Evolutionary conservation across 495 filamentous ascomycete species (phyloP).

Genomic region (Hapsidospora chrysogenum): DNA sequence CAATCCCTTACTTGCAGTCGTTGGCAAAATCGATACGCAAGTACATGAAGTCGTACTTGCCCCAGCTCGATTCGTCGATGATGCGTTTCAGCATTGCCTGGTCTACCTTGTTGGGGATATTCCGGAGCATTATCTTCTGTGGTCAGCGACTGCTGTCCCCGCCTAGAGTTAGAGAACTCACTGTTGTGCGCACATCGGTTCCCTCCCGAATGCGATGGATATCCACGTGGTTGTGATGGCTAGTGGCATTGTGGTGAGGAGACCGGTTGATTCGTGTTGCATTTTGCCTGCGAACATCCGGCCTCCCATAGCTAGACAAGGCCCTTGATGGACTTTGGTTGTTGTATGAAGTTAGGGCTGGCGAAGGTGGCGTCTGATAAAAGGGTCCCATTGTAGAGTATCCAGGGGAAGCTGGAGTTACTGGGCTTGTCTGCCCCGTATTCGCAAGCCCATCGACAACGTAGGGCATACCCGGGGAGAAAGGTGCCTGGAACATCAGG

Average conservation of each 20-base stretch:
- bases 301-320: slow-evolving; percentile 11
- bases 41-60: slow-evolving; percentile 89
- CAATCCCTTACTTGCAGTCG: slow-evolving; percentile 61
- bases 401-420: background rate
- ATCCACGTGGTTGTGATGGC: slow-evolving; percentile 52
- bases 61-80: slow-evolving; percentile 59
- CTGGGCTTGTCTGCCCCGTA: slow-evolving; percentile 9
- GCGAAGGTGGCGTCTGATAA: slow-evolving; percentile 2
- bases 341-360: slow-evolving; percentile 2
- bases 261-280: slow-evolving; percentile 20
- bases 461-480: slow-evolving; percentile 5
- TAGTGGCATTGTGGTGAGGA: slow-evolving; percentile 21
- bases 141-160: background rate
- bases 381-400: background rate
- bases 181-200: slow-evolving; percentile 57
- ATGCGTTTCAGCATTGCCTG: slow-evolving; percentile 65
- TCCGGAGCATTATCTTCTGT: slow-evolving; percentile 93
- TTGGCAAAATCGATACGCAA: slow-evolving; percentile 84
- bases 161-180: too few relatives aligned
- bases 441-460: slow-evolving; percentile 20
- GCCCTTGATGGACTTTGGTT: slow-evolving; percentile 14
- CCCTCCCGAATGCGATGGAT: slow-evolving; percentile 46
- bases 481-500: slow-evolving; percentile 1
- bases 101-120: slow-evolving; percentile 84
- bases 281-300: slow-evolving; percentile 21